These are phyloP conservation scores for Amphibolis antarctica DNA, from an alignment of 106 monocot genomes.

Conservation along the genomic window DNA sequence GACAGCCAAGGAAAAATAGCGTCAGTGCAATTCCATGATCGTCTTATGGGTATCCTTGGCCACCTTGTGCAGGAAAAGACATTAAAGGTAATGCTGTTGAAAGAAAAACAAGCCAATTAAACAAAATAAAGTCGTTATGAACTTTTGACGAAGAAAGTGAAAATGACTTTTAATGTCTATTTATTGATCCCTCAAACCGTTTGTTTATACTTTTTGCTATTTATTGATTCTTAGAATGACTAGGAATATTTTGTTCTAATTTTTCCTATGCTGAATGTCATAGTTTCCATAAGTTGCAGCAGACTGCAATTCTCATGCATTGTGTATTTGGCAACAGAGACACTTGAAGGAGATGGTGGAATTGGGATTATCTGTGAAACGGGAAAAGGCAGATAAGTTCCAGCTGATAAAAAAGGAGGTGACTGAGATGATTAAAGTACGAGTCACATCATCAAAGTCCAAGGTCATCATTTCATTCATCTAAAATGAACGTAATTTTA, in stretches of 20 bases:
- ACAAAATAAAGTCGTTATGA: neutral
- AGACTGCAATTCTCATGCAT: neutral
- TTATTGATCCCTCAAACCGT: too few relatives aligned
- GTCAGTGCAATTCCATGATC: constrained; percentile 63
- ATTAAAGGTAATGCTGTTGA: constrained; percentile 45
- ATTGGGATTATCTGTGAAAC: constrained; percentile 79
- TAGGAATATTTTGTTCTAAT: too few relatives aligned
- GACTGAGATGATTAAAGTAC: constrained; percentile 71
- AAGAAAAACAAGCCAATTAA: neutral
- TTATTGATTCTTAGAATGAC: too few relatives aligned
- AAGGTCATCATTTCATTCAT: constrained; percentile 28
- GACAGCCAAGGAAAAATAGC: constrained; percentile 64
- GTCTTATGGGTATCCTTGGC: constrained; percentile 89
- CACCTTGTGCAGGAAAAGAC: constrained; percentile 81
- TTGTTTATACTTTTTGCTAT: too few relatives aligned
- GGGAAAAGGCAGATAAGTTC: constrained; percentile 59
- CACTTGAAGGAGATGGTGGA: constrained; percentile 90
- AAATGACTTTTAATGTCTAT: too few relatives aligned
- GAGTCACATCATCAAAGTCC: constrained; percentile 35
- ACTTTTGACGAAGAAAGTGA: too few relatives aligned
- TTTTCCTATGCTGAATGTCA: neutral
- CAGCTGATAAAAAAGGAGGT: constrained; percentile 79
- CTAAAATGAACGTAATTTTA: neutral
- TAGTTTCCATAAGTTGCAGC: neutral
- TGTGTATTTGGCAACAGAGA: constrained; percentile 38